phyloP scores from a whole-genome alignment of 2,329 filamentous ascomycete genomes.

The Apiospora hydei region DNA sequence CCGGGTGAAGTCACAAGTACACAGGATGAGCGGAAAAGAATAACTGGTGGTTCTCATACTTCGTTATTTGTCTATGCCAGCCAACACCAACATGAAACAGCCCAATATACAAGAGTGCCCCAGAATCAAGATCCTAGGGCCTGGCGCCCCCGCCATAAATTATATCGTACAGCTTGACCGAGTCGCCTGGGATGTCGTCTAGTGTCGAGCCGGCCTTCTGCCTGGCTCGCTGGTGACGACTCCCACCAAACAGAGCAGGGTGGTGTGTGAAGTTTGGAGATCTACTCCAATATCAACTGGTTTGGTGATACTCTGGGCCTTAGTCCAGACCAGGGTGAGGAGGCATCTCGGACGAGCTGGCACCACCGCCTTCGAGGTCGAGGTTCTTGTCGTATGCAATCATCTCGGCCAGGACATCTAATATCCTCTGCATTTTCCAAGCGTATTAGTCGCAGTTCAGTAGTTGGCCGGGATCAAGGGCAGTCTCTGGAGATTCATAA shows the following conservation, averaged over 20 bases:
- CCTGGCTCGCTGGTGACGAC: not conserved
- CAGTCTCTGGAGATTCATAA: not conserved
- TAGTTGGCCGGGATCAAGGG: not conserved
- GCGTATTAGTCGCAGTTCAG: slow-evolving; percentile 5
- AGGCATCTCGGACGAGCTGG: slow-evolving; percentile 56
- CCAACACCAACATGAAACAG: slow-evolving; percentile 24
- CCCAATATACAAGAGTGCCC: slow-evolving; percentile 28
- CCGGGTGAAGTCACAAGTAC: not conserved
- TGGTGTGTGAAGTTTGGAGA: not conserved
- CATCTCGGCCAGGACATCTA: slow-evolving; percentile 97
- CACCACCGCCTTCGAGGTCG: slow-evolving; percentile 55
- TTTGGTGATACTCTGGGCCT: not conserved
- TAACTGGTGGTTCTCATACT: slow-evolving; percentile 12
- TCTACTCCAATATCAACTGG: not conserved
- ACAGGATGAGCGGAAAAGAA: not conserved
- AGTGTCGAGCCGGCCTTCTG: slow-evolving; percentile 2
- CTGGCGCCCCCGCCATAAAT: slow-evolving; percentile 22
- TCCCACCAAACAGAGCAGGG: slow-evolving; percentile 16
- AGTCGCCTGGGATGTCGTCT: not conserved
- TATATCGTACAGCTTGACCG: slow-evolving; percentile 28
- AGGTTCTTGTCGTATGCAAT: slow-evolving; percentile 87
- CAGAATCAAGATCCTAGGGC: not conserved
- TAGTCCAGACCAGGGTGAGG: slow-evolving; percentile 62
- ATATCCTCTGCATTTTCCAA: slow-evolving; percentile 69
- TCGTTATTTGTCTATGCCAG: slow-evolving; percentile 30